Conservation (phyloP, 2,329 filamentous ascomycete species). For the Talaromyces piceae region DNA sequence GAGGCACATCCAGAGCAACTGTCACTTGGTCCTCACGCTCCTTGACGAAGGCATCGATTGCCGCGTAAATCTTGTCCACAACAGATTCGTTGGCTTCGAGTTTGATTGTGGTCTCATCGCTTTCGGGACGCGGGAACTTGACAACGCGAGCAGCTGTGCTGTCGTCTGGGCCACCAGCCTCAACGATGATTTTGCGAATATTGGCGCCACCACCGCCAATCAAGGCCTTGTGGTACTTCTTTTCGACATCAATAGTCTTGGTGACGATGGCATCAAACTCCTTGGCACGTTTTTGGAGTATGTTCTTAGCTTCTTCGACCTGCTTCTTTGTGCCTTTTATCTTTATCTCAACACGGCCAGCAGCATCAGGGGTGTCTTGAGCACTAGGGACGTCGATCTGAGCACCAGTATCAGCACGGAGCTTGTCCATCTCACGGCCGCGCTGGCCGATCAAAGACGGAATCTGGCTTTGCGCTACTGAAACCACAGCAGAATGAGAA, state of each 20-base stretch:
- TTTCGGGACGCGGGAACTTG: conserved; percentile 86
- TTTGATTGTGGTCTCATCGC: conserved; percentile 74
- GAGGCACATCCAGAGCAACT: conserved; percentile 71
- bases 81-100: conserved; percentile 77
- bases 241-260: conserved; percentile 80
- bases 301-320: conserved; percentile 84
- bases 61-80: conserved; percentile 79
- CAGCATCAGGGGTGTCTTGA: conserved; percentile 58
- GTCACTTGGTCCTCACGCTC: conserved; percentile 77
- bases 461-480: conserved; percentile 83
- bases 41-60: conserved; percentile 74
- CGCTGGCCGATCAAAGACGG: conserved; percentile 90
- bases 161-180: conserved; percentile 85
- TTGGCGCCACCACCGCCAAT: conserved; percentile 82
- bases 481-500: conserved; percentile 69
- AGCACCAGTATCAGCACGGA: conserved; percentile 76
- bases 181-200: conserved; percentile 76
- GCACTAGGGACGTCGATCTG: conserved; percentile 86
- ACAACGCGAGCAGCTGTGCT: conserved; percentile 80
- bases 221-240: conserved; percentile 77
- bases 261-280: conserved; percentile 86
- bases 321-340: conserved; percentile 88
- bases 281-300: conserved; percentile 76
- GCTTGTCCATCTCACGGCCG: conserved; percentile 81
- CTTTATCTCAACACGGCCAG: conserved; percentile 71